These are phyloP conservation scores for Lentinula sp. DNA, from an alignment of 768 basidiomycete genomes.

Conservation along the genomic window DNA sequence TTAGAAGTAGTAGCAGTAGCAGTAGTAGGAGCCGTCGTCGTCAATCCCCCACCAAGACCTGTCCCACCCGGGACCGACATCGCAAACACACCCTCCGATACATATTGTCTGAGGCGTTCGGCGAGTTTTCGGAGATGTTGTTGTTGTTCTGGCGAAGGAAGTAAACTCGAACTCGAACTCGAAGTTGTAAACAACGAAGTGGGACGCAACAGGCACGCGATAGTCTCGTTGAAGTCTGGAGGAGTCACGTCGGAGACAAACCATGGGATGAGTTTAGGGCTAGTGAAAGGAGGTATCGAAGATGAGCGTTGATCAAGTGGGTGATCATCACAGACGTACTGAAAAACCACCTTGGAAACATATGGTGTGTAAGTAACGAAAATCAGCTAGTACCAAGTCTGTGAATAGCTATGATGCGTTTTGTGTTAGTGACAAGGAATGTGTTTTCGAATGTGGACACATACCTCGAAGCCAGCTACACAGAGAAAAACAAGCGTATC, in stretches of 20 bases:
- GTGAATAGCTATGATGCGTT: conserved; percentile 68
- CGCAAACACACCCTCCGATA: conserved; percentile 64
- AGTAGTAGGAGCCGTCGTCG: not conserved
- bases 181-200: conserved; percentile 44
- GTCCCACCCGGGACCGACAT: conserved; percentile 64
- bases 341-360: conserved; percentile 79
- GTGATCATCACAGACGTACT: conserved; percentile 47
- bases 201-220: conserved; percentile 52
- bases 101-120: conserved; percentile 63
- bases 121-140: conserved; percentile 55
- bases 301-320: not conserved
- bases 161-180: conserved; percentile 4
- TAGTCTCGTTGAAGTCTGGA: conserved; percentile 62
- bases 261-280: conserved; percentile 94
- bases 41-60: conserved; percentile 38
- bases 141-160: conserved; percentile 17
- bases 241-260: conserved; percentile 96
- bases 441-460: not conserved
- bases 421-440: not conserved
- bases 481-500: too few species aligned
- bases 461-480: conserved; percentile 86
- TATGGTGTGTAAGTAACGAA: conserved; percentile 89
- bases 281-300: conserved; percentile 19
- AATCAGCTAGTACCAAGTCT: conserved; percentile 90
- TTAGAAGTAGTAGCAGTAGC: not conserved